Conservation (phyloP, 805 yeast genomes). For the Yamadazyma paraphyllophila region DNA sequence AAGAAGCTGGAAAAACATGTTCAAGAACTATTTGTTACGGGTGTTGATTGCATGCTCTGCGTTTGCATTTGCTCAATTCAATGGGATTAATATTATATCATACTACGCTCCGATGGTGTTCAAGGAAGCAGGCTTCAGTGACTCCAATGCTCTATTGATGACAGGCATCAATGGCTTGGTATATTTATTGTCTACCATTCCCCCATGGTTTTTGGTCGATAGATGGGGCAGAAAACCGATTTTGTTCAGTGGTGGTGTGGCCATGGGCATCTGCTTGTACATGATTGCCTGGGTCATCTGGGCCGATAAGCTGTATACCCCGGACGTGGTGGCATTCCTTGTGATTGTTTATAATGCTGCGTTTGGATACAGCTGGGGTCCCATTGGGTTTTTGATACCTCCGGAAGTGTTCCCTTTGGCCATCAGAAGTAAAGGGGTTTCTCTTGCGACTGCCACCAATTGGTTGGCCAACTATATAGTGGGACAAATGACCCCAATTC, state of each 20-base stretch:
- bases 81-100: slow-evolving; percentile 57
- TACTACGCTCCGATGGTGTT: slow-evolving; percentile 60
- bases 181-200: slow-evolving; percentile 38
- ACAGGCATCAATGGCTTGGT: slow-evolving; percentile 43
- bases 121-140: slow-evolving; percentile 44
- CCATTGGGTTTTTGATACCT: slow-evolving; percentile 43
- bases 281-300: slow-evolving; percentile 35
- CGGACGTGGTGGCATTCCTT: slow-evolving; percentile 38
- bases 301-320: slow-evolving; percentile 31
- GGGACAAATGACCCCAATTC: slow-evolving; percentile 44
- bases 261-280: slow-evolving; percentile 37
- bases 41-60: slow-evolving; percentile 42
- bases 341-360: slow-evolving; percentile 43
- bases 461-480: slow-evolving; percentile 46
- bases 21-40: slow-evolving; percentile 34
- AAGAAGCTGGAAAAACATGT: slow-evolving; percentile 43
- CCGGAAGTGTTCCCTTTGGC: slow-evolving; percentile 46
- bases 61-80: slow-evolving; percentile 45
- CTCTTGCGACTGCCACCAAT: slow-evolving; percentile 43
- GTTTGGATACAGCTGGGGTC: slow-evolving; percentile 48
- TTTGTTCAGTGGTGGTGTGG: slow-evolving; percentile 38
- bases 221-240: slow-evolving; percentile 47
- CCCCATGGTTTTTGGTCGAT: slow-evolving; percentile 47
- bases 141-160: slow-evolving; percentile 42
- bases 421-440: slow-evolving; percentile 43